A percentile compares a stretch with the other conserved stretches of the same genome.
Evolutionary conservation across 164 flowering plant genomes (phyloP).

Genomic region (Aristolochia fimbriata): DNA sequence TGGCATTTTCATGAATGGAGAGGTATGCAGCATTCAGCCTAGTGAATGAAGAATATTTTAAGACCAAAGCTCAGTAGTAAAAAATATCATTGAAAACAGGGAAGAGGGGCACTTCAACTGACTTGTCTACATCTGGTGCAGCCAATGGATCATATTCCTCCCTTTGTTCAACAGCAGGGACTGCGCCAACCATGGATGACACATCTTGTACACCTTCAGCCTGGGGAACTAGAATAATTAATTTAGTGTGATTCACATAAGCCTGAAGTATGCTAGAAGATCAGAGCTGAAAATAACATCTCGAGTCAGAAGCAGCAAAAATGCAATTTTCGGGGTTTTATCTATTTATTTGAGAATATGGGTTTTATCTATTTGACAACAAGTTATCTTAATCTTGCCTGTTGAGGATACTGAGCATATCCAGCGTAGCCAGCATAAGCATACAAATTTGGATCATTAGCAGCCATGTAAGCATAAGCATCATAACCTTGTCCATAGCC

Average conservation of each 20-base stretch:
- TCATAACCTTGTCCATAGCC: constrained; percentile 96
- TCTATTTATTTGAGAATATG: no score
- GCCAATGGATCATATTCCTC: constrained; percentile 93
- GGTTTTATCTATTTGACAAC: no score
- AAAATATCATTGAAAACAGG: neutral
- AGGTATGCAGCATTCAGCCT: constrained; percentile 83
- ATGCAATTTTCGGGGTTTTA: no score
- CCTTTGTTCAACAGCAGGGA: constrained; percentile 47
- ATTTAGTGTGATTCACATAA: neutral
- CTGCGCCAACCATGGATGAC: constrained; percentile 35
- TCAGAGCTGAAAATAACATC: no score
- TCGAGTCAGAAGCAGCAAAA: no score
- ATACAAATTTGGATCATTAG: constrained; percentile 77
- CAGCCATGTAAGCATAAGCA: constrained; percentile 75
- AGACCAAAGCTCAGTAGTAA: neutral
- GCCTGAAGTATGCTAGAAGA: no score
- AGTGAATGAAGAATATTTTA: constrained; percentile 5
- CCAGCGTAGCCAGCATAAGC: constrained; percentile 82
- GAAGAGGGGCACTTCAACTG: constrained; percentile 4
- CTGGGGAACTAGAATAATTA: constrained; percentile 23
- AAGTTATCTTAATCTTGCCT: constrained; percentile 22
- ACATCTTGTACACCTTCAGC: constrained; percentile 73
- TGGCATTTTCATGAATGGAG: constrained; percentile 64
- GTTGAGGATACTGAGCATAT: constrained; percentile 76
- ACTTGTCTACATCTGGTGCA: constrained; percentile 89